Evolutionary conservation across 306 rosid genomes (phyloP), one percentile per base, ranked within the genome.

Genomic region (Alnus glutinosa): DNA sequence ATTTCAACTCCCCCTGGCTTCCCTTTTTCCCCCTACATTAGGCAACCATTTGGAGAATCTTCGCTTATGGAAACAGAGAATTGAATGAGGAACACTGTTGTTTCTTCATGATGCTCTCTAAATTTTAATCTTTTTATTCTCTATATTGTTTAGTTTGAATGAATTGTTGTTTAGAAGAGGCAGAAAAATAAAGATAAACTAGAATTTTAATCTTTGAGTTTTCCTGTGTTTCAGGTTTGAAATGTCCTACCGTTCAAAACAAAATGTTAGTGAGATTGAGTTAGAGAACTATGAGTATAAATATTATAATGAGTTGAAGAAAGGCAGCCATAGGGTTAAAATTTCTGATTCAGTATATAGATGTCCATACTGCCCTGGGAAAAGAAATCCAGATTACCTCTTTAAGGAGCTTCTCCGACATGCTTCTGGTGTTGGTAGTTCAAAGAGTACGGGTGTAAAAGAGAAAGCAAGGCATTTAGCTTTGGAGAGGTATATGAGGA

Each of bases 291-390:
- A 74, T 1, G 61, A 73, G 50, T 59, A 76, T 7, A 70, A n/a
- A 2, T 89, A 87, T 71, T 91, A 88, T 54, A 37, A 55, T 3
- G 84, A 88, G 51, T 52, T 90, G 74, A 92, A 86, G 87, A 75
- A 30, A 19, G 91, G 85, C 30, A 49, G 37, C 23, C 37, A 49
- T 42, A 77, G 62, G 55, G 54, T 92, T 12, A 80, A 80, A 76
- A 48, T 57, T 75, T 83, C 91, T 28, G 39, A 71, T 80, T 85
- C 93, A 30, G 75, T 58, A 11, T 94, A 87, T 66, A 74, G 70
- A 70, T 92, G 97, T 77, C 98, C 98, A 23, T 94, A 81, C 79
- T 94, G 96, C 75, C 11, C 1, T 11, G 83, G 74, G n/a, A 76
- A 66, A n/a, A 54, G 81, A 32, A 83, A 85, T 63, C 64, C 54